These are phyloP conservation scores for Lippia alba DNA, from an alignment of 305 asterid genomes.

Conservation along the genomic window DNA sequence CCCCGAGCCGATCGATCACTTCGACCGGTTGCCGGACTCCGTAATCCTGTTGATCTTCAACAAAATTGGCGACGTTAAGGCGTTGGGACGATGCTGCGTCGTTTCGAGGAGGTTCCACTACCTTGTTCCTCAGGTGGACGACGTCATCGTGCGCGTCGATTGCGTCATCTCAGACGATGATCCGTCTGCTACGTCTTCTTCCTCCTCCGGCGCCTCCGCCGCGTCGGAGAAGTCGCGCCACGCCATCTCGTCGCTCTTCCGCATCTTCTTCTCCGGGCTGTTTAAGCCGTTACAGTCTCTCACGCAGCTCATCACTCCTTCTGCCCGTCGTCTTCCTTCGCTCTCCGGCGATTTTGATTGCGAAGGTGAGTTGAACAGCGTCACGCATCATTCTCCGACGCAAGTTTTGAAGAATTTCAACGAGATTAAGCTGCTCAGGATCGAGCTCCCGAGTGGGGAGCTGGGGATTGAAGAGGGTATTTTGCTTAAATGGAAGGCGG, in stretches of 20 bases:
- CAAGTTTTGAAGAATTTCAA: constrained; percentile 66
- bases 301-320: constrained; percentile 38
- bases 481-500: constrained; percentile 72
- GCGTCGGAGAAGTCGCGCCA: constrained; percentile 50
- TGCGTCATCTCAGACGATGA: constrained; percentile 76
- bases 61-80: constrained; percentile 69
- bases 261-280: constrained; percentile 48
- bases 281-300: constrained; percentile 47
- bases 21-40: constrained; percentile 61
- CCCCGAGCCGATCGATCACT: constrained; percentile 59
- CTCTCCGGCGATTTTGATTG: constrained; percentile 32
- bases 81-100: constrained; percentile 66
- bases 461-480: constrained; percentile 68
- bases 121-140: constrained; percentile 63
- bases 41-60: constrained; percentile 62
- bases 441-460: constrained; percentile 74
- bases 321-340: constrained; percentile 30
- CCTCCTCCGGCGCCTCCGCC: constrained; percentile 30
- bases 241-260: constrained; percentile 50
- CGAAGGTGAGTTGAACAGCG: constrained; percentile 43
- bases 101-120: constrained; percentile 63
- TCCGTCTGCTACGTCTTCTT: constrained; percentile 17
- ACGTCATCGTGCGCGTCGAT: constrained; percentile 70
- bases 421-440: constrained; percentile 60
- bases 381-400: constrained; percentile 73